Evolutionary conservation across 2,329 filamentous ascomycete genomes (phyloP).

Genomic region (Neopestalotiopsis sp.): DNA sequence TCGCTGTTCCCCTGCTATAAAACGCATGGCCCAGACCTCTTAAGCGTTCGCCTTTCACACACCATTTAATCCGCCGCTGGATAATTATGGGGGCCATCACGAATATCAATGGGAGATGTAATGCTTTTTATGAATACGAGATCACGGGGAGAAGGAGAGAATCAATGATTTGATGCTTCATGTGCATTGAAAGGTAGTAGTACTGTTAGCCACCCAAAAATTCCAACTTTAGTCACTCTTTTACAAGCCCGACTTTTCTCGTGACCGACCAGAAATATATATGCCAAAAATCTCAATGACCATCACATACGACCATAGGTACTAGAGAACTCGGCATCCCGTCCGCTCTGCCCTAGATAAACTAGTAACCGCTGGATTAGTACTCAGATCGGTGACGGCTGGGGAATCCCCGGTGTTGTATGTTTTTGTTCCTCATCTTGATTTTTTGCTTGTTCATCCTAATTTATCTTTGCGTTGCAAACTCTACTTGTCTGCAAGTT

Average conservation of each 20-base stretch:
- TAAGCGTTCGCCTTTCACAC: not conserved
- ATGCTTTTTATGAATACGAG: slow-evolving; percentile 24
- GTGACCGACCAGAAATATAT: too few species aligned
- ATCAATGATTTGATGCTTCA: slow-evolving; percentile 21
- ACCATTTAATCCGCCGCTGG: not conserved
- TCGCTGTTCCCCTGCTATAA: slow-evolving; percentile 37
- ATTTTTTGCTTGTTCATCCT: too few species aligned
- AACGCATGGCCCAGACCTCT: slow-evolving; percentile 17
- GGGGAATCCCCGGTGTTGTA: too few species aligned
- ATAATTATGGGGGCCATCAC: slow-evolving; percentile 28
- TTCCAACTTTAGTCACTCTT: slow-evolving; percentile 39
- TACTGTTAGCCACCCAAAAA: slow-evolving; percentile 29
- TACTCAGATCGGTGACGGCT: too few species aligned
- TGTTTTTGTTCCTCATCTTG: too few species aligned
- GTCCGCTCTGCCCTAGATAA: too few species aligned
- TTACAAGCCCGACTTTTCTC: slow-evolving; percentile 18
- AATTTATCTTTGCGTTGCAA: not conserved
- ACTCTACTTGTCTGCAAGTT: not conserved
- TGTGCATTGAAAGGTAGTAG: slow-evolving; percentile 21
- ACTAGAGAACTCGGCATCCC: too few species aligned
- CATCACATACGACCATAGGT: too few species aligned
- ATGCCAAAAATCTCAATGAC: too few species aligned
- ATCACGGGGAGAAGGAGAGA: slow-evolving; percentile 19
- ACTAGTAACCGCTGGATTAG: too few species aligned
- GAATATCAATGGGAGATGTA: slow-evolving; percentile 34